Base-by-base conservation (phyloP, 495 filamentous ascomycete genomes). In the Penicillium tannophilum region DNA sequence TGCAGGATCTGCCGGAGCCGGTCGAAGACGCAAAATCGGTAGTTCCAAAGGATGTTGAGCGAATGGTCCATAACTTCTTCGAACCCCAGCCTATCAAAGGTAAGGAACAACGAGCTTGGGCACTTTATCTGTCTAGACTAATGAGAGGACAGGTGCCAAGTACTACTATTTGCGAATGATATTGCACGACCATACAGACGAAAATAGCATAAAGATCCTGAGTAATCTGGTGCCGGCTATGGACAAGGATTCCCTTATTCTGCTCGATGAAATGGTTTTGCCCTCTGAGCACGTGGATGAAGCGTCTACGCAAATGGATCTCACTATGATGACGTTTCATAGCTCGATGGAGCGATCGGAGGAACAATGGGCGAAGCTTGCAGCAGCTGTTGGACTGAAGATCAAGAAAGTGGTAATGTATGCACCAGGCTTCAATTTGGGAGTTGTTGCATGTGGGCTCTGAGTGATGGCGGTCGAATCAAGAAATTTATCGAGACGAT, bases 101-200 rank as follows among this genome's bases (percentile, higher is more conserved):
- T 50, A 50, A 50, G 47, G 16, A 28, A 2, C 4, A 23, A 4
- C 7, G n/a, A 16, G 5, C 24, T 30, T 16, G 11, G 26, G 16
- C 2, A 31, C 5, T 23, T 8, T 16, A 33, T 26, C 16, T 50
- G 6, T 28, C 16, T 4, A 6, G 44, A 24, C 47, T 26, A 31
- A 50, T 26, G 2, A 26, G n/a, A n/a, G 4, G 0, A 30, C 24
- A 50, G 47, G 47, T 16, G 47, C 47, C 24, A 16, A 30, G 12
- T 50, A 26, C 24, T 50, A 50, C 24, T 50, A 50, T 30, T 50
- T 50, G 12, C 47, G 47, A 50, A 28, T 23, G 14, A 28, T 50
- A 3, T 28, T 50, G 19, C 47, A 50, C 11, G 47, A 50, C 28
- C 28, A 26, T 30, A 23, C 47, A 26, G 47, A 50, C 28, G 47